phyloP scores from a whole-genome alignment of 1,284 basidiomycete species.

The Cutaneotrichosporon curvatum region DNA sequence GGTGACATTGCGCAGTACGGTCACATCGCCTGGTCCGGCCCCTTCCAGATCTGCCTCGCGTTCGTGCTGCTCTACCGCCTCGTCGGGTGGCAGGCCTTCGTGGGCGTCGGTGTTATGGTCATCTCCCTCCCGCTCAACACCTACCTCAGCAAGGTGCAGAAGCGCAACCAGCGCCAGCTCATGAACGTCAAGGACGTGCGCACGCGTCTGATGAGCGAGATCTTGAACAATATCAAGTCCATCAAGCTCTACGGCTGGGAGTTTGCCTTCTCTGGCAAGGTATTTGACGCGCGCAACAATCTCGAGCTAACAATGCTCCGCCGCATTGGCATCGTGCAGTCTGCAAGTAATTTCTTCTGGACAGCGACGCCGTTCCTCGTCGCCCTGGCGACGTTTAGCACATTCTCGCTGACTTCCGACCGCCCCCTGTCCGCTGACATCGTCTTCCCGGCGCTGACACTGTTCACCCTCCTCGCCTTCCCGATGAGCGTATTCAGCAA shows the following conservation, averaged over 20 bases:
- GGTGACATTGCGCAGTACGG: constrained; percentile 80
- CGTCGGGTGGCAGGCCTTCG: constrained; percentile 85
- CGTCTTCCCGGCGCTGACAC: constrained; percentile 88
- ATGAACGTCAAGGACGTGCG: constrained; percentile 75
- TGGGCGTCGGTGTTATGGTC: constrained; percentile 87
- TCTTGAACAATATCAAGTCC: constrained; percentile 81
- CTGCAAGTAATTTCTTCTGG: constrained; percentile 30
- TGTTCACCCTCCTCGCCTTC: constrained; percentile 89
- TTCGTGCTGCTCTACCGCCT: constrained; percentile 83
- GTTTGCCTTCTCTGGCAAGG: constrained; percentile 64
- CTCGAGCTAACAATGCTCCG: constrained; percentile 72
- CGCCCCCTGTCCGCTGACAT: constrained; percentile 77
- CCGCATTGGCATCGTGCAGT: constrained; percentile 66
- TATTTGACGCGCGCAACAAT: constrained; percentile 73
- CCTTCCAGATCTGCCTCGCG: constrained; percentile 65
- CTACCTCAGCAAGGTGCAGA: constrained; percentile 64
- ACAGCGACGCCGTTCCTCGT: constrained; percentile 56
- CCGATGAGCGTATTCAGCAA: constrained; percentile 61
- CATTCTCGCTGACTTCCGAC: constrained; percentile 63
- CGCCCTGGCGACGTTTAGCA: constrained; percentile 76
- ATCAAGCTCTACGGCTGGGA: constrained; percentile 62
- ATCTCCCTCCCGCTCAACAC: constrained; percentile 71
- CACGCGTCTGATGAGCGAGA: constrained; percentile 51
- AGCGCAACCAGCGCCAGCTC: constrained; percentile 72
- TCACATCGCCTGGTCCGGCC: constrained; percentile 50